Percentiles rank a stretch among this genome's conserved stretches.
These are phyloP conservation scores for Acacia confusa DNA, from an alignment of 306 rosid species.

Conservation along the genomic window DNA sequence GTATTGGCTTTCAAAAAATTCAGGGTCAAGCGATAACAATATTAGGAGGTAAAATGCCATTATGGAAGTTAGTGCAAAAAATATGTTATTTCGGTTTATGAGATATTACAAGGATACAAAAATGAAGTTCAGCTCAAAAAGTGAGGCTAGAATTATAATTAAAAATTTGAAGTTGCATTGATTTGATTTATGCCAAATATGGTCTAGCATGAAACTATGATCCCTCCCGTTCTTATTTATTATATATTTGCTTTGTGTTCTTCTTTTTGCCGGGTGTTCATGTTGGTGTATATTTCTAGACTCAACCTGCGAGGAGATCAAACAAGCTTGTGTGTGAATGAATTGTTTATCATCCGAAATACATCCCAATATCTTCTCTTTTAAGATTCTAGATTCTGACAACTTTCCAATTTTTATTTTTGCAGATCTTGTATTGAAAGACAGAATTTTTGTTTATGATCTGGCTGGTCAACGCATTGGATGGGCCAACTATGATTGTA, in stretches of 20 bases:
- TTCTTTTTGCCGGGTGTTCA: background rate
- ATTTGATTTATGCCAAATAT: background rate
- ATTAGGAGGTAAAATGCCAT: slow-evolving; percentile 76
- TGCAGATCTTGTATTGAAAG: slow-evolving; percentile 91
- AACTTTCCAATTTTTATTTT: slow-evolving; percentile 9
- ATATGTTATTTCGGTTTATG: background rate
- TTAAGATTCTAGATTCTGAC: slow-evolving; percentile 28
- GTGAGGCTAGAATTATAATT: slow-evolving; percentile 5
- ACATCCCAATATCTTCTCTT: background rate
- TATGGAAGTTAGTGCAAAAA: slow-evolving; percentile 7
- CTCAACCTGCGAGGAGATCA: slow-evolving; percentile 9
- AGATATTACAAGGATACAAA: slow-evolving; percentile 1
- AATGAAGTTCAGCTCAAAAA: background rate
- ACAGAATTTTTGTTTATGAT: slow-evolving; percentile 88
- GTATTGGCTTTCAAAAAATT: slow-evolving; percentile 87
- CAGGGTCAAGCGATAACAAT: slow-evolving; percentile 81
- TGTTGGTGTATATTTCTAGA: slow-evolving; percentile 9
- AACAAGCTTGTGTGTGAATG: background rate
- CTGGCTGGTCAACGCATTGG: slow-evolving; percentile 83
- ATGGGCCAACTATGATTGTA: slow-evolving; percentile 95
- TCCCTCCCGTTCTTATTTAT: background rate
- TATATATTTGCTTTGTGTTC: background rate
- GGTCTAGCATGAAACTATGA: background rate
- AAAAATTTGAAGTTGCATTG: background rate
- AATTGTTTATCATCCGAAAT: slow-evolving; percentile 12